A percentile compares a stretch with the other conserved stretches of the same genome.
Evolutionary conservation across 768 basidiomycete species (phyloP).

Genomic region (Phanerochaete carnosa): DNA sequence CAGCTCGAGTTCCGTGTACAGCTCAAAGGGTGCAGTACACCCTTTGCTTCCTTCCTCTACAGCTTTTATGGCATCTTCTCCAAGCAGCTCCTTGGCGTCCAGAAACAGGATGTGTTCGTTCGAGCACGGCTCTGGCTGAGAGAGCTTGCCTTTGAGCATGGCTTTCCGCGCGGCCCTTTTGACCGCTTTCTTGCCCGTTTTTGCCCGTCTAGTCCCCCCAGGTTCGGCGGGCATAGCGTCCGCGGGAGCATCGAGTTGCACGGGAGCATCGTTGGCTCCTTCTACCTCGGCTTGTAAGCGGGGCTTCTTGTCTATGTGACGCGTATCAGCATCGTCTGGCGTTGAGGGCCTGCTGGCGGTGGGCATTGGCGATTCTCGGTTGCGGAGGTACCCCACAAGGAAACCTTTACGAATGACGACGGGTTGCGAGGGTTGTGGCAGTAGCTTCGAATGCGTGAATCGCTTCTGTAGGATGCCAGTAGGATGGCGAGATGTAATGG

Average conservation of each 20-base stretch:
- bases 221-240: background rate
- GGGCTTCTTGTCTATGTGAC: conserved; percentile 28
- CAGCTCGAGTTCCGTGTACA: conserved; percentile 63
- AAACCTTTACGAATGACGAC: background rate
- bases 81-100: conserved; percentile 69
- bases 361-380: background rate
- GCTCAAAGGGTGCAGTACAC: conserved; percentile 56
- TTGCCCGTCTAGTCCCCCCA: background rate
- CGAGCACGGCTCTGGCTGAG: conserved; percentile 60
- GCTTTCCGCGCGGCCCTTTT: conserved; percentile 25
- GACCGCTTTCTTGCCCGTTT: background rate
- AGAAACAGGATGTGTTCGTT: conserved; percentile 71
- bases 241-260: conserved; percentile 4
- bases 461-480: background rate
- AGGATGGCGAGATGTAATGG: background rate
- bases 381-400: background rate
- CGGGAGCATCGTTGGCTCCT: background rate
- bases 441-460: background rate
- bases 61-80: conserved; percentile 49
- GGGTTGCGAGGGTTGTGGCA: background rate
- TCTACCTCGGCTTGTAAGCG: conserved; percentile 19
- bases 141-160: conserved; percentile 29
- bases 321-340: conserved; percentile 12
- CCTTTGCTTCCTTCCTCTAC: conserved; percentile 47
- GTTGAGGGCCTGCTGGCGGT: background rate